Evolutionary conservation across 2,329 filamentous ascomycete species (phyloP).

Genomic region (Calonectria pauciramosa): DNA sequence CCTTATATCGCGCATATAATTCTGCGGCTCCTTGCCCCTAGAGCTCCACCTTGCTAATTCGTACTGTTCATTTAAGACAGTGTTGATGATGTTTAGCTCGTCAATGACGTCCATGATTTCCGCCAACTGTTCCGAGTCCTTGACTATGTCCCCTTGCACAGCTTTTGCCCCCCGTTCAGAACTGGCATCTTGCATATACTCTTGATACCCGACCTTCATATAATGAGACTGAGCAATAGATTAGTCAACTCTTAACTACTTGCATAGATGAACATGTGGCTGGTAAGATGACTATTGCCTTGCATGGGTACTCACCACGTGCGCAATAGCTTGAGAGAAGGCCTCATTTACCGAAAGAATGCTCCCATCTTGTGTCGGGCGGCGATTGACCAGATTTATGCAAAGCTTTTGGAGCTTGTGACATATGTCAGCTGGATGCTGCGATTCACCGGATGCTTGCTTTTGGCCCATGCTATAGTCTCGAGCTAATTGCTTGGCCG

Average conservation of each 20-base stretch:
- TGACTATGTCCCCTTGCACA: neutral
- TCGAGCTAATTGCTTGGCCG: neutral
- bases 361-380: neutral
- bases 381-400: neutral
- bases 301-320: neutral
- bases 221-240: neutral
- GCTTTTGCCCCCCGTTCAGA: neutral
- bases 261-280: no score
- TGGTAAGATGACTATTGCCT: neutral
- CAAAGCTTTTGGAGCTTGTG: neutral
- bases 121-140: neutral
- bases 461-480: no score
- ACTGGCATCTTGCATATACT: neutral
- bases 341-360: neutral
- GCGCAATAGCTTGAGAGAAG: neutral
- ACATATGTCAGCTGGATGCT: neutral
- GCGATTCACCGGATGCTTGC: no score
- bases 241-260: neutral
- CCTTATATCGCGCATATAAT: neutral
- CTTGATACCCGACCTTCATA: neutral
- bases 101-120: slow-evolving; percentile 6
- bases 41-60: neutral
- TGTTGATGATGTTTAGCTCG: neutral
- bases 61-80: neutral
- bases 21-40: neutral